Evolutionary conservation across 805 yeast species (phyloP), one percentile per base, ranked within the genome.

Genomic region (Sugiyamaella mastotermitis): DNA sequence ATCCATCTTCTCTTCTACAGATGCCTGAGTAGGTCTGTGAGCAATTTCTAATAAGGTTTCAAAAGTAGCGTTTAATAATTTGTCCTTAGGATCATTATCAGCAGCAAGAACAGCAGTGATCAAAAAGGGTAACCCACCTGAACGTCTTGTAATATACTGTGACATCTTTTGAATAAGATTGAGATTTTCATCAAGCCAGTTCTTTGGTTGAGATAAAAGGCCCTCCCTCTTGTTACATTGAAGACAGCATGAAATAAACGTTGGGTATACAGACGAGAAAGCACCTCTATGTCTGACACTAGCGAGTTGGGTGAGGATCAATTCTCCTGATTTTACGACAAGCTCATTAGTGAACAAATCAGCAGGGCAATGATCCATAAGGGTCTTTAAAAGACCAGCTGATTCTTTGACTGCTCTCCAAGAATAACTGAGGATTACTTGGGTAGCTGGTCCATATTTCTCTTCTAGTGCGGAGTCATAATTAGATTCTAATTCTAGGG

Each of bases 241-340:
- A 10, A 60, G 46, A 48, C 95, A 84, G 39, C 80, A 72, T 5
- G 77, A 68, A 10, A 78, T 69, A 50, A 83, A 85, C 0, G 92
- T 74, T 4, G 96, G 95, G 46, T 83, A 79, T 0, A 88, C 81
- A 0, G 97, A 78, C 7, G 94, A 80, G 45, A 90, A 84, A 0
- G 97, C 95, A 22, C 97, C 97, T 44, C 94, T 72, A 50, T 92
- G 97, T 31, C 88, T 74, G 15, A 88, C 80, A 0, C 76, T 67
- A 3, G 84, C 70, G 24, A 92, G 62, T 54, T 87, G 94, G 8
- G 64, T 71, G 41, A 82, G 66, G 2, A 85, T 57, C 4, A 80
- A 51, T 1, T 72, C 68, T 8, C 92, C 84, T 21, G 68, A 49
- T 3, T 46, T 33, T 10, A 64, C 35, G n/a, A 71, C 52, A 5